Base-by-base conservation (phyloP, 2,329 filamentous ascomycete species). In the Fusarium abutilonis region DNA sequence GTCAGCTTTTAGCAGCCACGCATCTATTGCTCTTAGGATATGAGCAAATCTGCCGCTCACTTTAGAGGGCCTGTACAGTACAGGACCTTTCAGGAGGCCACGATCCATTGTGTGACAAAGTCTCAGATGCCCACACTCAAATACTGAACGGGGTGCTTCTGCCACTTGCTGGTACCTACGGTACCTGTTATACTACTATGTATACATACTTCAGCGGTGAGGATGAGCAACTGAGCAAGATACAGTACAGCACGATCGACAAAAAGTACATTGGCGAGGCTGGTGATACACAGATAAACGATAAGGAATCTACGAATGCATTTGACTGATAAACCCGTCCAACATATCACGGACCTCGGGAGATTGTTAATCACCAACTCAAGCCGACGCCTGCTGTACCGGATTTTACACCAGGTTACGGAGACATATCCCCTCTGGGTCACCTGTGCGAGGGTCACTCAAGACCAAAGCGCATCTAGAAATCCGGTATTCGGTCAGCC, bases 1-100 rank as follows among this genome's bases (percentile, higher is more conserved):
- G 61, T 62, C 51, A 64, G 56, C 60, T 53, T 64, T 64, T 64
- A 61, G 61, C 32, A 40, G 38, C 28, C 26, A 23, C 26, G 43
- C 15, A 38, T 15, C 23, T 39, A 21, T 32, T 38, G 46, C 40
- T 51, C 19, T 36, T 34, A 34, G 32, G 41, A 47, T 28, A 44
- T 41, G 39, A 44, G 19, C 44, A 56, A 44, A 40, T 52, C 41
- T 44, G 47, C 38, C 35, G 41, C 31, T 42, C 32, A 42, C 49
- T 29, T 28, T n/a, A 14, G 44, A 35, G 19, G 31, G 11, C 21
- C n/a, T 23, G 23, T 47, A 29, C 29, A 6, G 47, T 29, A 38
- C 31, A 36, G 14, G 19, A 19, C 21, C 19, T 19, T 19, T 19
- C 19, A 19, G 19, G 19, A 19, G 19, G 19, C 19, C 50, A 41